A percentile compares a stretch with the other conserved stretches of the same genome.
phyloP scores from a whole-genome alignment of 495 filamentous ascomycete species.

The Parathielavia hyrcaniae region DNA sequence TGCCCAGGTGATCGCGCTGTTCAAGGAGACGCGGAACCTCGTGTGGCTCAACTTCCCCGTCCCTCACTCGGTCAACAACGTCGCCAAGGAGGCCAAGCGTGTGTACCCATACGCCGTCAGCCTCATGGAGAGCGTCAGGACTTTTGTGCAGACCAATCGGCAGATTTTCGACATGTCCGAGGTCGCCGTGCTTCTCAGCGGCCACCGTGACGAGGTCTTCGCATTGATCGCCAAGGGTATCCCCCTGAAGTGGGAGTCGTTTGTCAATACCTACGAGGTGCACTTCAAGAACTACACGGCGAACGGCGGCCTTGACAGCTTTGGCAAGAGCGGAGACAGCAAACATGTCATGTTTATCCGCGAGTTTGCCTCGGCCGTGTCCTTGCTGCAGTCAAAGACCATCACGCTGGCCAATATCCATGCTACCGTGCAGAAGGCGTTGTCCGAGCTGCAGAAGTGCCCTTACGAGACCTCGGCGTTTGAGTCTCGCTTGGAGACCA shows the following conservation, averaged over 20 bases:
- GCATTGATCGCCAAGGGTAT: constrained; percentile 75
- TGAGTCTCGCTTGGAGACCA: constrained; percentile 67
- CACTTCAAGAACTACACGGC: constrained; percentile 60
- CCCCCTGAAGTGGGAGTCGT: constrained; percentile 90
- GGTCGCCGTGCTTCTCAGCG: constrained; percentile 77
- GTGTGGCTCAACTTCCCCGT: constrained; percentile 89
- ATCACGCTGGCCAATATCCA: constrained; percentile 70
- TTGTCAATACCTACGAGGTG: constrained; percentile 91
- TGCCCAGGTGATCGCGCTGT: constrained; percentile 89
- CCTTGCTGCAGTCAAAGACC: constrained; percentile 80
- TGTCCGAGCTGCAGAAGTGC: constrained; percentile 77
- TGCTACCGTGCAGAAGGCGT: constrained; percentile 71
- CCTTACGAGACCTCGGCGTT: constrained; percentile 71
- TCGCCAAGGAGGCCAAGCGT: constrained; percentile 92
- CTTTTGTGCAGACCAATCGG: constrained; percentile 76
- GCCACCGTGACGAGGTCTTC: constrained; percentile 85
- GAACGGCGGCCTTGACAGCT: constrained; percentile 56
- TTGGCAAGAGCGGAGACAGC: constrained; percentile 63
- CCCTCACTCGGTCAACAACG: constrained; percentile 86
- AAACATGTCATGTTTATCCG: constrained; percentile 94
- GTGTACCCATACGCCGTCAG: constrained; percentile 97
- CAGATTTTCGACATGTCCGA: constrained; percentile 76
- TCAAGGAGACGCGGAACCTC: constrained; percentile 97
- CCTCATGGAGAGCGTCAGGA: constrained; percentile 94
- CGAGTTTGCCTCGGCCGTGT: constrained; percentile 80